Base-by-base conservation (phyloP, 352 stramenopile species). In the Pythium myriotylum region DNA sequence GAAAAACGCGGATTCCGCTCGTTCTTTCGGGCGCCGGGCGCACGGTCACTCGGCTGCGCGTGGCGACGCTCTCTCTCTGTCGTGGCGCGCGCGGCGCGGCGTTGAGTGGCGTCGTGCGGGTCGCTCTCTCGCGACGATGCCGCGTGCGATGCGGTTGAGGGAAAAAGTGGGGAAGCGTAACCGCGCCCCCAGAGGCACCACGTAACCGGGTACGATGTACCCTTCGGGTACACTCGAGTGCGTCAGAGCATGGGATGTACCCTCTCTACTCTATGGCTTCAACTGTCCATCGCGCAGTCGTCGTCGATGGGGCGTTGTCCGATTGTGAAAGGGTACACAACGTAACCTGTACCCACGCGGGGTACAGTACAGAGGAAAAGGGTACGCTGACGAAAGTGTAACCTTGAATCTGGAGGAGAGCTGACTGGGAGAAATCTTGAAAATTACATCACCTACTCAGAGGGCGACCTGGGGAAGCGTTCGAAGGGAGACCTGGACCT, bases 381-480 rank as follows among this genome's bases (percentile, higher is more conserved):
- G n/a, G n/a, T n/a, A n/a, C n/a, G n/a, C n/a, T n/a, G n/a, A 43
- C 13, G 7, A 7, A 10, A 35, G 29, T 10, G 29, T 35, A 35
- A 43, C 37, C 7, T 49, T 49, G 29, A 27, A 49, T 46, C 37
- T 58, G 29, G 10, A 5, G 42, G 13, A n/a, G 10, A 22, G 13
- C 14, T 40, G 33, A 40, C 14, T 14, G 33, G 8, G 8, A 40
- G 14, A 40, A 14, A n/a, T 46, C 2, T 56, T 23, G 7, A 29
- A 24, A 59, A 59, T 59, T 46, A 59, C 51, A 26, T 20, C 2
- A 32, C 17, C 32, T 24, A 16, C 4, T 55, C 68, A 86, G 3
- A 86, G 54, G 22, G 72, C 74, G 19, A 86, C 76, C 13, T 68
- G 72, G 8, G 65, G 52, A 20, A 82, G 59, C 29, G 58, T 76